phyloP scores from a whole-genome alignment of 2,329 filamentous ascomycete species.

The Hypoxylon sp. region DNA sequence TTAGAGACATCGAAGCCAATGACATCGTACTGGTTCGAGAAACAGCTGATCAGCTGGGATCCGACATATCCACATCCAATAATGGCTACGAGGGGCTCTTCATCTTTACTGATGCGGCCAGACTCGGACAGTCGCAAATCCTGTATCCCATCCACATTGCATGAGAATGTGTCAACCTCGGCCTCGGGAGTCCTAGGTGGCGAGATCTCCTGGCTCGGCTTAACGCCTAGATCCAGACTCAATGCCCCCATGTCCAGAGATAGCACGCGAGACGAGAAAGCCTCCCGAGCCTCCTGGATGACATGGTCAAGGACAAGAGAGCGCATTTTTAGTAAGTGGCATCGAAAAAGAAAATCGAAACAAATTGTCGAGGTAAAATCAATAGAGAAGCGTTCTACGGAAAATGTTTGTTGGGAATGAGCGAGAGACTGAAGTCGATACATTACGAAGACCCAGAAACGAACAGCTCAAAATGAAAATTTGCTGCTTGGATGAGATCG shows the following conservation, averaged over 20 bases:
- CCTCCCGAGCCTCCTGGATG: conserved; percentile 13
- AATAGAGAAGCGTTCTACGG: too few relatives aligned
- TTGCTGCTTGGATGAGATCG: conserved; percentile 1
- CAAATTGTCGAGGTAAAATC: not conserved
- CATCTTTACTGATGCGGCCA: conserved; percentile 32
- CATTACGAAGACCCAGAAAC: conserved; percentile 2
- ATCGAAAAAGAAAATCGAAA: not conserved
- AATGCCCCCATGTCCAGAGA: conserved; percentile 15
- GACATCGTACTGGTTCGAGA: conserved; percentile 57
- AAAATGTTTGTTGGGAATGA: not conserved
- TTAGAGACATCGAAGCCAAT: conserved; percentile 64
- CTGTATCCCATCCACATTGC: conserved; percentile 8
- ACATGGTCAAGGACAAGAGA: conserved; percentile 16
- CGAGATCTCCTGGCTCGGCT: conserved; percentile 32
- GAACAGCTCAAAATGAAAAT: not conserved
- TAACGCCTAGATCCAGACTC: conserved; percentile 1
- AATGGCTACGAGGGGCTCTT: conserved; percentile 59
- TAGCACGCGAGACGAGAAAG: conserved; percentile 13
- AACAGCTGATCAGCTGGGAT: conserved; percentile 60
- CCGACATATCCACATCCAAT: conserved; percentile 68
- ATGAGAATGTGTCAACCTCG: conserved; percentile 8
- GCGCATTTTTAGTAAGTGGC: conserved; percentile 15
- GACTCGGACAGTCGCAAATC: conserved; percentile 10
- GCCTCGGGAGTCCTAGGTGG: conserved; percentile 32
- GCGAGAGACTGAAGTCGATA: too few relatives aligned